phyloP scores from a whole-genome alignment of 371 early-diverging fungal genomes.

The Lichtheimia corymbifera region DNA sequence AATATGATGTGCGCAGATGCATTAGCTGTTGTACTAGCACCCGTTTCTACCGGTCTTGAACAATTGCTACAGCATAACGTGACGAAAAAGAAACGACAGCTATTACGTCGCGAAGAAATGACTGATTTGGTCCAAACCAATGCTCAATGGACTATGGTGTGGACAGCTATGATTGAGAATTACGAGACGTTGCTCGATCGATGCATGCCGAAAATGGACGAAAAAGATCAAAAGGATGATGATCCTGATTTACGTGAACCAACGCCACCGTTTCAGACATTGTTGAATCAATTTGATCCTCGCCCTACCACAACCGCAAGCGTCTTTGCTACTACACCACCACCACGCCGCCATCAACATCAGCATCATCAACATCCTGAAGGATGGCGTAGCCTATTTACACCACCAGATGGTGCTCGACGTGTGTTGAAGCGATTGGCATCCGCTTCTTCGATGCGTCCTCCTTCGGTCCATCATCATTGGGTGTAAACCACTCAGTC shows the following conservation, averaged over 20 bases:
- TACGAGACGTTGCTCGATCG: conserved; percentile 20
- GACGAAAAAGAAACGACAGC: background rate
- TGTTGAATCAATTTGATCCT: conserved; percentile 10
- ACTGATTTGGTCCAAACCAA: conserved; percentile 27
- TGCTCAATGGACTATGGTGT: conserved; percentile 42
- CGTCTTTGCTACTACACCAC: conserved; percentile 1
- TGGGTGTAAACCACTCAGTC: too few species aligned
- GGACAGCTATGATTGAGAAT: conserved; percentile 46
- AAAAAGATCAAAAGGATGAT: conserved; percentile 7
- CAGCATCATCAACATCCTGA: conserved; percentile 3
- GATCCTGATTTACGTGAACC: background rate
- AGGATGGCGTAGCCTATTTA: conserved; percentile 8
- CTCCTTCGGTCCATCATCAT: conserved; percentile 10
- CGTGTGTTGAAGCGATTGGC: conserved; percentile 15
- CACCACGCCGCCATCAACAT: background rate
- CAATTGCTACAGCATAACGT: conserved; percentile 11
- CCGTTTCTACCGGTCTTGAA: conserved; percentile 45
- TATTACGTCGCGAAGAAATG: conserved; percentile 16
- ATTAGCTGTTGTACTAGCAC: conserved; percentile 46
- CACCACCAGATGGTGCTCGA: conserved; percentile 9
- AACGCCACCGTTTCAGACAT: conserved; percentile 6
- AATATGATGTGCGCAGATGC: conserved; percentile 51
- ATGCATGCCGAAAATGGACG: background rate
- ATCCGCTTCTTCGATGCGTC: conserved; percentile 17
- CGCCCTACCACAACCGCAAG: background rate